Conservation (phyloP, 768 basidiomycete species). For the Lactifluus volemus region DNA sequence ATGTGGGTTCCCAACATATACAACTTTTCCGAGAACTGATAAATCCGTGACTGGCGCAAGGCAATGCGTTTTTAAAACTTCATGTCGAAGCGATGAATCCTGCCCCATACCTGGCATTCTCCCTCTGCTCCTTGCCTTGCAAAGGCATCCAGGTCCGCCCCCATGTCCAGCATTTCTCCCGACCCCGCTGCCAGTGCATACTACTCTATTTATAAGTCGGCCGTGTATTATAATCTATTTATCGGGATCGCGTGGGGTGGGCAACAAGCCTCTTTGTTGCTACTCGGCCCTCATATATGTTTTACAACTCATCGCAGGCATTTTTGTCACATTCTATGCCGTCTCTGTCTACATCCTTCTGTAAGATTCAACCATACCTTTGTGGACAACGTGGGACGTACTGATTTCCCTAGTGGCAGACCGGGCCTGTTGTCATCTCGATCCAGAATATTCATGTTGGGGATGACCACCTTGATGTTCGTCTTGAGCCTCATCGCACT, state of each 20-base stretch:
- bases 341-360: constrained; percentile 11
- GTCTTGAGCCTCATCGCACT: constrained; percentile 1
- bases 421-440: constrained; percentile 9
- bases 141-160: background rate
- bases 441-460: constrained; percentile 8
- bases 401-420: background rate
- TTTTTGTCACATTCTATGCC: constrained; percentile 1
- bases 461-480: constrained; percentile 12
- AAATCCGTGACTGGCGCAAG: background rate
- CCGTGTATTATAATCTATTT: constrained; percentile 5
- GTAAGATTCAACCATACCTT: background rate
- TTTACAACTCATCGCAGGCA: background rate
- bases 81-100: background rate
- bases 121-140: background rate
- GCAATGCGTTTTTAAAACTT: background rate
- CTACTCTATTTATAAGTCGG: background rate
- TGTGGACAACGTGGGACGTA: no score
- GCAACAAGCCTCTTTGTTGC: background rate
- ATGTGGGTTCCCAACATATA: no score
- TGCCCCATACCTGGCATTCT: background rate
- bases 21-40: no score
- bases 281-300: background rate
- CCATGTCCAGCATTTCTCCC: background rate
- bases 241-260: constrained; percentile 10
- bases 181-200: background rate